Percentiles rank a stretch among this genome's conserved stretches.
These are phyloP conservation scores for Ophiosphaerella narmari DNA, from an alignment of 2,329 filamentous ascomycete species.

Conservation along the genomic window DNA sequence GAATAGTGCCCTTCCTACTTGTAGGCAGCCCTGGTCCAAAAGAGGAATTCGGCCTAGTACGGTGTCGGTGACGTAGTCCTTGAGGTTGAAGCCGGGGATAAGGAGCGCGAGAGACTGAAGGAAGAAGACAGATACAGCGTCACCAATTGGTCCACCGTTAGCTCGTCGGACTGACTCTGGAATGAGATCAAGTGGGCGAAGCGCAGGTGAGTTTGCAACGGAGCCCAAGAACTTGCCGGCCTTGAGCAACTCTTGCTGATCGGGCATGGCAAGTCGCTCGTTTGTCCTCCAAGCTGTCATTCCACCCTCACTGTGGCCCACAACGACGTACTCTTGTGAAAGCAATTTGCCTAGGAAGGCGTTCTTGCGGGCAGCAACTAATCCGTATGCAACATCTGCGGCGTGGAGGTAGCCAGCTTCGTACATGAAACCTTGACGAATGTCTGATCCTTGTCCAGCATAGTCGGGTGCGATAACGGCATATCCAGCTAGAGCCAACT, in stretches of 20 bases:
- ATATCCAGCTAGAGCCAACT: conserved; percentile 21
- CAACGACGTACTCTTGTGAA: conserved; percentile 23
- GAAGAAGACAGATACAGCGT: conserved; percentile 25
- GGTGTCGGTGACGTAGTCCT: conserved; percentile 22
- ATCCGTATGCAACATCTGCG: conserved; percentile 20
- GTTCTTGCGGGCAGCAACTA: conserved; percentile 23
- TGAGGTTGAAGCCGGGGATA: conserved; percentile 15
- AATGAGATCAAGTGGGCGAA: conserved; percentile 26
- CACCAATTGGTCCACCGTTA: conserved; percentile 21
- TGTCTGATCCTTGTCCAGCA: conserved; percentile 21
- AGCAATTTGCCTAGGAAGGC: conserved; percentile 15
- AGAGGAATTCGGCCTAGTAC: conserved; percentile 20
- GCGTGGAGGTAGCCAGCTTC: conserved; percentile 26
- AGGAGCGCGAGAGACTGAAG: conserved; percentile 20
- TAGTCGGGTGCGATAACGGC: conserved; percentile 28
- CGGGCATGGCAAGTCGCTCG: conserved; percentile 25
- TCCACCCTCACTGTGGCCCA: conserved; percentile 29
- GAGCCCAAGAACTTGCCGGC: conserved; percentile 26
- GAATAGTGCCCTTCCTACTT: conserved; percentile 19
- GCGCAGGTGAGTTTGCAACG: conserved; percentile 25
- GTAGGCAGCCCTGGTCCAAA: conserved; percentile 21
- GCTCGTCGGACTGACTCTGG: conserved; percentile 25
- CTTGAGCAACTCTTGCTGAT: conserved; percentile 18
- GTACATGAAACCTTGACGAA: conserved; percentile 29
- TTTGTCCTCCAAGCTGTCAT: conserved; percentile 29